Evolutionary conservation across 805 yeast species (phyloP).

Genomic region (Gaillardinia entomophila): DNA sequence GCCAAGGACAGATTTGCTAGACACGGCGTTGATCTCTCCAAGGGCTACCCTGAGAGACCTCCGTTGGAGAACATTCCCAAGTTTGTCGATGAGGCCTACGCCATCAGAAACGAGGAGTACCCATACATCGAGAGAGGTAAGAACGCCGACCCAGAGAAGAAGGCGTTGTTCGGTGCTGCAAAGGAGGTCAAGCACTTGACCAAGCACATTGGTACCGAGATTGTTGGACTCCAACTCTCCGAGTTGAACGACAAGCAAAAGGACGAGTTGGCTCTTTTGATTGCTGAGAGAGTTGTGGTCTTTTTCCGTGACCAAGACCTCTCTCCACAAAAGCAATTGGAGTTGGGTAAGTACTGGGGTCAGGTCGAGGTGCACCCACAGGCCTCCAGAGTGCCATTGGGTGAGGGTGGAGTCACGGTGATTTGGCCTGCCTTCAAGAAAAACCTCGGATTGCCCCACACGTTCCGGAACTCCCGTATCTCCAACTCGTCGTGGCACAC

Average conservation of each 20-base stretch:
- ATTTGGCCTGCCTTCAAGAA: slow-evolving; percentile 27
- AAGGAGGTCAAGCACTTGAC: slow-evolving; percentile 37
- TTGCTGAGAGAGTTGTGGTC: slow-evolving; percentile 47
- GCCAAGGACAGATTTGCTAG: slow-evolving; percentile 24
- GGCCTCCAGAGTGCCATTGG: slow-evolving; percentile 21
- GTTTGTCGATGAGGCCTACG: slow-evolving; percentile 35
- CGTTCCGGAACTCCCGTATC: slow-evolving; percentile 22
- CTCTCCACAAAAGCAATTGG: slow-evolving; percentile 37
- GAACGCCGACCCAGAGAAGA: slow-evolving; percentile 33
- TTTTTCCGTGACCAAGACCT: slow-evolving; percentile 46
- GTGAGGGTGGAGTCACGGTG: slow-evolving; percentile 25
- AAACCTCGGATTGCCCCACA: slow-evolving; percentile 20
- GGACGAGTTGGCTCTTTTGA: slow-evolving; percentile 43
- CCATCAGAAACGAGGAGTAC: slow-evolving; percentile 27
- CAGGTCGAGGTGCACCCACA: slow-evolving; percentile 37
- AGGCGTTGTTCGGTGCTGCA: slow-evolving; percentile 36
- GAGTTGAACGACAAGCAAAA: slow-evolving; percentile 38
- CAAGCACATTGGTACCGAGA: slow-evolving; percentile 45
- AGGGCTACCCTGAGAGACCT: slow-evolving; percentile 38
- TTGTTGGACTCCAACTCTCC: slow-evolving; percentile 40
- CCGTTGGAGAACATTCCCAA: slow-evolving; percentile 24
- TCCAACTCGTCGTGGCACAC: slow-evolving; percentile 48
- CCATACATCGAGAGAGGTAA: slow-evolving; percentile 30
- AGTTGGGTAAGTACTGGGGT: slow-evolving; percentile 43
- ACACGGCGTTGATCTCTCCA: slow-evolving; percentile 28